Evolutionary conservation across 371 early-diverging fungal genomes (phyloP).

Genomic region (Syncephalastrum racemosum): DNA sequence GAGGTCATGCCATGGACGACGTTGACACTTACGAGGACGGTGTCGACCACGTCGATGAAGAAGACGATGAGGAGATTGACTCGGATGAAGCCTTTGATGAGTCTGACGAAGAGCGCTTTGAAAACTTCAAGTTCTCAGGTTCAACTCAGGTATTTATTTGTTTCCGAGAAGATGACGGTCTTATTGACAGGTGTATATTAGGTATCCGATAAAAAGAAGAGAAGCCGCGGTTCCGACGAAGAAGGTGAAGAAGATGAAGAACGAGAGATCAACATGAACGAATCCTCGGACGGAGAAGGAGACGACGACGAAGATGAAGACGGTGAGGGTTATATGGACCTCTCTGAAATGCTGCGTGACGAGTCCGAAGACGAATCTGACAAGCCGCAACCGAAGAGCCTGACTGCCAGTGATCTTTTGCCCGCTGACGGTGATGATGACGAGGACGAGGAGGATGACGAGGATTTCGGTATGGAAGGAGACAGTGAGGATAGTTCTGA

Average conservation of each 20-base stretch:
- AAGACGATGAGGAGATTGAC: slow-evolving; percentile 93
- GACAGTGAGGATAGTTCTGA: slow-evolving; percentile 42
- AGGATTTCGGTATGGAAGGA: slow-evolving; percentile 15
- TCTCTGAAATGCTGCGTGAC: slow-evolving; percentile 59
- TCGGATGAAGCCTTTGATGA: slow-evolving; percentile 89
- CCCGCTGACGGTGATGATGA: slow-evolving; percentile 37
- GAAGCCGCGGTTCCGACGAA: slow-evolving; percentile 6
- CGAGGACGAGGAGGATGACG: slow-evolving; percentile 37
- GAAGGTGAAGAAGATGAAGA: slow-evolving; percentile 24
- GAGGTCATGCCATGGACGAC: slow-evolving; percentile 66
- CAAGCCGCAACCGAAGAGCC: slow-evolving; percentile 25
- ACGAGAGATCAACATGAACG: slow-evolving; percentile 48
- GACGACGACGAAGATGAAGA: slow-evolving; percentile 57
- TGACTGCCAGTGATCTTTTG: slow-evolving; percentile 23
- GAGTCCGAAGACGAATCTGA: slow-evolving; percentile 18
- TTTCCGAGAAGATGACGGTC: background rate
- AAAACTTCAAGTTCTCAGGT: slow-evolving; percentile 61
- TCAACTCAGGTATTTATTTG: slow-evolving; percentile 24
- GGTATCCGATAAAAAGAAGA: slow-evolving; percentile 3
- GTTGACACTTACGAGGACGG: slow-evolving; percentile 78
- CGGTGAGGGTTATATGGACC: slow-evolving; percentile 54
- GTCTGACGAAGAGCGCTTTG: slow-evolving; percentile 83
- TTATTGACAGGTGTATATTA: background rate
- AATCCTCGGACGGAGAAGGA: slow-evolving; percentile 45
- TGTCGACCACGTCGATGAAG: slow-evolving; percentile 68